Percentiles rank a stretch among this genome's conserved stretches.
phyloP scores from a whole-genome alignment of 371 early-diverging fungal genomes.

The Mortierella sp. region DNA sequence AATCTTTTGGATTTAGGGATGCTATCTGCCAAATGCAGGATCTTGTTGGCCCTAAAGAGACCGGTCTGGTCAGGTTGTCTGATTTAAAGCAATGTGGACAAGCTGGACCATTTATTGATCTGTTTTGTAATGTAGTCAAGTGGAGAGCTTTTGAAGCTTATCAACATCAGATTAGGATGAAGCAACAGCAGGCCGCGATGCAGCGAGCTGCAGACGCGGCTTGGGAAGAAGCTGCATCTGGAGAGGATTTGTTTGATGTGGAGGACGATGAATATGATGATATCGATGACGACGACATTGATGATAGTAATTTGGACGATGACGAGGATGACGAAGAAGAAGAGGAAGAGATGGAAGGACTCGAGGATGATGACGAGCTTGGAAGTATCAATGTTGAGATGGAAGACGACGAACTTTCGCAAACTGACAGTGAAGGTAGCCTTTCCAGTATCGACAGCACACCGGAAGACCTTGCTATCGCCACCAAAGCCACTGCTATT shows the following conservation, averaged over 20 bases:
- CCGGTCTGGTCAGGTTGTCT: constrained; percentile 67
- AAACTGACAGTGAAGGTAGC: constrained; percentile 6
- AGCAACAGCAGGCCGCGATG: constrained; percentile 57
- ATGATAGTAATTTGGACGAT: constrained; percentile 13
- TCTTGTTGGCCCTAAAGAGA: constrained; percentile 69
- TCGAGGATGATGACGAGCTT: constrained; percentile 18
- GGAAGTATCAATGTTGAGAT: not conserved
- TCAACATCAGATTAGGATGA: constrained; percentile 57
- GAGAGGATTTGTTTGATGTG: constrained; percentile 37
- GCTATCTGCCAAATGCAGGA: constrained; percentile 82
- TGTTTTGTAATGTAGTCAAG: constrained; percentile 76
- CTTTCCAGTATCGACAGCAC: not conserved
- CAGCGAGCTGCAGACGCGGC: constrained; percentile 55
- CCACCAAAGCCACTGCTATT: not conserved
- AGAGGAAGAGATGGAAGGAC: constrained; percentile 29
- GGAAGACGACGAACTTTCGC: not conserved
- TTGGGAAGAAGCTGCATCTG: constrained; percentile 47
- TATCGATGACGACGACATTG: constrained; percentile 19
- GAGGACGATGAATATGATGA: constrained; percentile 29
- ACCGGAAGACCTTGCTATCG: not conserved
- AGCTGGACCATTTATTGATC: constrained; percentile 76
- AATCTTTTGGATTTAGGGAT: constrained; percentile 73
- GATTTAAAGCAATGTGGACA: constrained; percentile 73
- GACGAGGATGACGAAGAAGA: constrained; percentile 20
- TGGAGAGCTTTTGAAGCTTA: constrained; percentile 56